Evolutionary conservation across 1,284 basidiomycete species (phyloP).

Genomic region (Butyriboletus regius): DNA sequence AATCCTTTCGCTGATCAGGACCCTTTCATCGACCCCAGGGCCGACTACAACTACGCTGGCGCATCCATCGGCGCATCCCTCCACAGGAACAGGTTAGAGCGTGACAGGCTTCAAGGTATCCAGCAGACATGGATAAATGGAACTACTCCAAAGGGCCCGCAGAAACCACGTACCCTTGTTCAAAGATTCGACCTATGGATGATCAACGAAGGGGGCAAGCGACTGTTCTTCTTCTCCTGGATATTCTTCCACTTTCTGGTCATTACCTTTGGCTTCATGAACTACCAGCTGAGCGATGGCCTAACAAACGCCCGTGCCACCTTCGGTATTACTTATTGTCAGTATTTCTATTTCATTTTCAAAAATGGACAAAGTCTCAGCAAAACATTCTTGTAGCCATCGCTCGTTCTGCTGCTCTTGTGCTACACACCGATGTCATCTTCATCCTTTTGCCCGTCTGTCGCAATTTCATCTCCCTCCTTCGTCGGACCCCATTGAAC

Average conservation of each 20-base stretch:
- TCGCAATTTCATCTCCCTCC: constrained; percentile 79
- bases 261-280: constrained; percentile 63
- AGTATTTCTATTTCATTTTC: constrained; percentile 28
- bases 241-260: constrained; percentile 71
- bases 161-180: constrained; percentile 32
- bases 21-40: constrained; percentile 31
- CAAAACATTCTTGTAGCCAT: constrained; percentile 45
- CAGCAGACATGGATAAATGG: constrained; percentile 44
- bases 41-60: constrained; percentile 19
- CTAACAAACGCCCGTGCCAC: constrained; percentile 52
- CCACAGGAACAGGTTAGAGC: constrained; percentile 73
- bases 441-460: constrained; percentile 88
- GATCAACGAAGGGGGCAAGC: constrained; percentile 80
- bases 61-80: constrained; percentile 36
- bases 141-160: constrained; percentile 33
- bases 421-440: constrained; percentile 79
- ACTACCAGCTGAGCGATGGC: constrained; percentile 75
- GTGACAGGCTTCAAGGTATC: constrained; percentile 68
- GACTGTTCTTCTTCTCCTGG: constrained; percentile 70
- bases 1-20: constrained; percentile 48
- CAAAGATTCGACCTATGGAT: constrained; percentile 68
- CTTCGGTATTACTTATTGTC: constrained; percentile 72
- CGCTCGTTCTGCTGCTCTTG: constrained; percentile 75
- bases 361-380: not conserved
- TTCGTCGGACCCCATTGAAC: constrained; percentile 76